These are phyloP conservation scores for Centrapalus pauciflorus DNA, from an alignment of 129 eudicot species.

Conservation along the genomic window DNA sequence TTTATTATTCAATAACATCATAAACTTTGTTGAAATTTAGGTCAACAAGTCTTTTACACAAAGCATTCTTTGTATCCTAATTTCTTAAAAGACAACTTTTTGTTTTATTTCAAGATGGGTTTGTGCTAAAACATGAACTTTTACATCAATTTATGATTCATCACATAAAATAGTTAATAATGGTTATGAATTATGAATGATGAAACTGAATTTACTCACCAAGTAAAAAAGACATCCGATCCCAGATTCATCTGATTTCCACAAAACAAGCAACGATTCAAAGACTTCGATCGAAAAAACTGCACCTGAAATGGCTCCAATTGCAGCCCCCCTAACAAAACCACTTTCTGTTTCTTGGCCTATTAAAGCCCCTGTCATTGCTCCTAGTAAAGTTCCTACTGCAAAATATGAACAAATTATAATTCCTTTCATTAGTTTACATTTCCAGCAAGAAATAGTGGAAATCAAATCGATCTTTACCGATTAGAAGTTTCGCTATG, in stretches of 20 bases:
- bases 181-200: not conserved
- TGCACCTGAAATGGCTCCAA: conserved; percentile 97
- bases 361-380: conserved; percentile 88
- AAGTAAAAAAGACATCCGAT: conserved; percentile 75
- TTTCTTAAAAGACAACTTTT: not conserved
- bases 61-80: not conserved
- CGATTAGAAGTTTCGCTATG: too few species aligned
- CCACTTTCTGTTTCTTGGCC: conserved; percentile 99
- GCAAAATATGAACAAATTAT: conserved; percentile 26
- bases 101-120: not conserved
- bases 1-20: too few species aligned
- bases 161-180: not conserved
- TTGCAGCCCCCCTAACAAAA: conserved; percentile 92
- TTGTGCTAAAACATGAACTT: conserved; percentile 10
- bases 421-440: not conserved
- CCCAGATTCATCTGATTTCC: conserved; percentile 92
- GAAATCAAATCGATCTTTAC: not conserved
- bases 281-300: conserved; percentile 95
- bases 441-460: not conserved
- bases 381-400: conserved; percentile 92
- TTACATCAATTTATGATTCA: not conserved
- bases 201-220: conserved; percentile 42
- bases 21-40: not conserved
- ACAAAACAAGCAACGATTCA: conserved; percentile 70
- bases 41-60: not conserved